A percentile compares a stretch with the other conserved stretches of the same genome.
Conservation (phyloP, 805 yeast species). For the Myxozyma udenii region DNA sequence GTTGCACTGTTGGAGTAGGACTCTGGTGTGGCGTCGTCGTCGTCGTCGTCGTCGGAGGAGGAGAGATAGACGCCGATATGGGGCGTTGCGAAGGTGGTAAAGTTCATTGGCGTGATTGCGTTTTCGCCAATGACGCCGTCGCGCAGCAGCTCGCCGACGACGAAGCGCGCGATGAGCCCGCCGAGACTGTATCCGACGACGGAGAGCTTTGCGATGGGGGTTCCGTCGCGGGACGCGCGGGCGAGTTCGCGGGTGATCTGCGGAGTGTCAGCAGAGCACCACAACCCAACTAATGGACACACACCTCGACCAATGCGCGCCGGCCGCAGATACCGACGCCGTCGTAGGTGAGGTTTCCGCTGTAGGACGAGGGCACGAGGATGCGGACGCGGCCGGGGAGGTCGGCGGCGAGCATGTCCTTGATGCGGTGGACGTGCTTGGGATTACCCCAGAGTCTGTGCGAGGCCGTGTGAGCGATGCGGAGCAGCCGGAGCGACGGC, state of each 20-base stretch:
- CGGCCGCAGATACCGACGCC: constrained; percentile 75
- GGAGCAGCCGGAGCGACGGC: constrained; percentile 5
- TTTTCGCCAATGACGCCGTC: constrained; percentile 48
- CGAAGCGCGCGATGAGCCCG: constrained; percentile 76
- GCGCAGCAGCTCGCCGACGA: constrained; percentile 62
- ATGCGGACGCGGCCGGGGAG: constrained; percentile 39
- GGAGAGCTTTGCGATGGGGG: constrained; percentile 56
- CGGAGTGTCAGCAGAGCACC: not conserved
- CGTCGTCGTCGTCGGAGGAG: constrained; percentile 33
- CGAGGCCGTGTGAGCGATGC: not conserved
- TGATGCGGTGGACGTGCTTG: constrained; percentile 52
- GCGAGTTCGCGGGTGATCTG: constrained; percentile 42
- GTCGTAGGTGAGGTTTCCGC: constrained; percentile 54
- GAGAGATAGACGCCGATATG: constrained; percentile 63
- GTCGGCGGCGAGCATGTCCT: constrained; percentile 42
- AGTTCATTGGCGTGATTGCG: constrained; percentile 54
- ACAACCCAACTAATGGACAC: constrained; percentile 27
- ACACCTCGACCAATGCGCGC: constrained; percentile 63
- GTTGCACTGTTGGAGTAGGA: not conserved
- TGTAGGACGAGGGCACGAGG: constrained; percentile 30
- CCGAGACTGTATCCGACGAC: constrained; percentile 87
- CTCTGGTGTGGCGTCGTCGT: not conserved
- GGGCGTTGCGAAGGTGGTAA: constrained; percentile 74
- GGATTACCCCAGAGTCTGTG: constrained; percentile 62
- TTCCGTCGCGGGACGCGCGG: constrained; percentile 41